Evolutionary conservation across 192 early-diverging fungal species (phyloP), one percentile per base, ranked within the genome.

Genomic region (Coemansia sp.): DNA sequence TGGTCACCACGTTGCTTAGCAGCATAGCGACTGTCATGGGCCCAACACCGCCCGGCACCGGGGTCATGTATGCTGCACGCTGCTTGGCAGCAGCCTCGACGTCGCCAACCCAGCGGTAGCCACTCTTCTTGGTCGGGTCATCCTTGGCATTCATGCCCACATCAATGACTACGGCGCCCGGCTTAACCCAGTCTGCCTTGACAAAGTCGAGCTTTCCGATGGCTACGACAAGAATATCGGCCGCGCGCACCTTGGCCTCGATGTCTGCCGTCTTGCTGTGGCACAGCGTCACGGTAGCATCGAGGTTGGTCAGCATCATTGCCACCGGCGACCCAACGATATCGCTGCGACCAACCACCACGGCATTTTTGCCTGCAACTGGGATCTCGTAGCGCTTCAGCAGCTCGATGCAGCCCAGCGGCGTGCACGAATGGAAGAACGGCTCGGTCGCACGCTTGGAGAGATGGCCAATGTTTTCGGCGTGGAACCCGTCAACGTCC

Each of bases 21-120:
- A 99, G 80, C 95, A 99, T 98, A 44, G 94, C 93, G 7, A 99
- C 95, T 7, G 97, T 99, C 97, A 99, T 99, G 6, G 97, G 97
- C 0, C 97, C 97, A n/a, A 99, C 97, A 33, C 97, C 96, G 29
- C 96, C 95, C 33, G 97, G 97, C 45, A 99, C 97, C 2, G 97
- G 95, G 9, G 95, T 98, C 65, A 97, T 93, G 38, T 85, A 82
- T 16, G 87, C 81, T 0, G 95, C 95, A 4, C 89, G 84, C 35
- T 83, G 33, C 12, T 65, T 69, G 6, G 91, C 93, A 5, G 64
- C 72, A 2, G 87, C 82, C 30, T 96, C 91, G 29, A 97, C 95
- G 70, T 99, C 97, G 54, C 97, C 97, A 21, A 95, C 95, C 83
- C 86, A 91, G 55, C 92, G 86, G 35, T 88, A 80, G 23, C 97